phyloP scores from a whole-genome alignment of 257 asterid genomes.

The Petrea volubilis region DNA sequence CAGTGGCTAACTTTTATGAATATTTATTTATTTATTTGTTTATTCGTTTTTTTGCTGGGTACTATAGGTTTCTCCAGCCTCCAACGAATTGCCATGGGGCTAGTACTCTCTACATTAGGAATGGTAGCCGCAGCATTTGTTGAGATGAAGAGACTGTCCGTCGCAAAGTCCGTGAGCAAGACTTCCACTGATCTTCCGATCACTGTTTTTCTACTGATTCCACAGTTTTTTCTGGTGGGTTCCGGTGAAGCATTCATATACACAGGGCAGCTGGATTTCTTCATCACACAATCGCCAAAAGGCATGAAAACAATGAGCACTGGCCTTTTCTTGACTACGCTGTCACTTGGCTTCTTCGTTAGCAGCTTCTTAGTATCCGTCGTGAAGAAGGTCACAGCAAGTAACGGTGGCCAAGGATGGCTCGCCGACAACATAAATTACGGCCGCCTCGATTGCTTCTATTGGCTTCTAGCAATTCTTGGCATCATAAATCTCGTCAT shows the following conservation, averaged over 20 bases:
- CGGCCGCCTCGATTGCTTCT: conserved; percentile 83
- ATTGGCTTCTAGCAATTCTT: conserved; percentile 62
- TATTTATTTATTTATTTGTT: too few relatives aligned
- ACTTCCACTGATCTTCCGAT: conserved; percentile 51
- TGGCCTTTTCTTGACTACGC: conserved; percentile 84
- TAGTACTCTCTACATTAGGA: conserved; percentile 66
- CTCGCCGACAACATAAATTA: conserved; percentile 77
- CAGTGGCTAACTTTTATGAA: too few relatives aligned
- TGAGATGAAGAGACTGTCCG: conserved; percentile 66
- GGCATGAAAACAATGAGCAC: conserved; percentile 98
- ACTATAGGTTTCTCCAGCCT: conserved; percentile 62
- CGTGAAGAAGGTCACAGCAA: conserved; percentile 54
- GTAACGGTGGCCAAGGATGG: conserved; percentile 64
- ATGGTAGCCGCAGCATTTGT: conserved; percentile 73
- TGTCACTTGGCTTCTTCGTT: conserved; percentile 78
- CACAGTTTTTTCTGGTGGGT: conserved; percentile 84
- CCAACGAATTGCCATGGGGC: conserved; percentile 71
- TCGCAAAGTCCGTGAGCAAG: conserved; percentile 42
- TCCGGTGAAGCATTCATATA: conserved; percentile 89
- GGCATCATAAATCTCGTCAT: conserved; percentile 58
- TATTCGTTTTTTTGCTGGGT: too few relatives aligned
- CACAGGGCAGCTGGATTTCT: conserved; percentile 94
- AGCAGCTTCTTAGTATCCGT: conserved; percentile 78
- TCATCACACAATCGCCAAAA: conserved; percentile 86
- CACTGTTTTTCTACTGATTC: conserved; percentile 70